A percentile compares a stretch with the other conserved stretches of the same genome.
phyloP scores from a whole-genome alignment of 108 stramenopile genomes.

The Cyclotella cryptica region DNA sequence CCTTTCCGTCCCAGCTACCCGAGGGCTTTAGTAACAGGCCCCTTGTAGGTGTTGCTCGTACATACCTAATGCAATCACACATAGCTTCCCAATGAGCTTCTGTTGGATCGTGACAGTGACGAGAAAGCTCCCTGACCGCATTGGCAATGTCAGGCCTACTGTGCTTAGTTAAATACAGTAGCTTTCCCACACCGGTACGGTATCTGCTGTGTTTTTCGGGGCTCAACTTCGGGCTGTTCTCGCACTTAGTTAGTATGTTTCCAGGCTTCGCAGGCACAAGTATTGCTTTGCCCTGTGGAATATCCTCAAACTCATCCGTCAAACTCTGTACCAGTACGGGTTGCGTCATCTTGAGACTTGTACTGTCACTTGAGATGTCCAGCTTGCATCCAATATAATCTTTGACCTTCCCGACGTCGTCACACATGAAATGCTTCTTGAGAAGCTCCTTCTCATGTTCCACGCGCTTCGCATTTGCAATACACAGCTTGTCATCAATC shows the following conservation, averaged over 20 bases:
- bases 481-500: not conserved
- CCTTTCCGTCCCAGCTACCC: not conserved
- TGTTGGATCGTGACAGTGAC: not conserved
- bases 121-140: not conserved
- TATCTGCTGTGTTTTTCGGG: not conserved
- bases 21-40: not conserved
- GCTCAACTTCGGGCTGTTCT: not conserved
- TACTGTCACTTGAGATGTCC: not conserved
- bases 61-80: not conserved
- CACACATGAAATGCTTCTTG: conserved; percentile 1
- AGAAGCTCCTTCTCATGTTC: not conserved
- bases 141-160: not conserved
- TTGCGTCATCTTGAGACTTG: not conserved
- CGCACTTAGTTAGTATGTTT: not conserved
- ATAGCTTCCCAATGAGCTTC: not conserved
- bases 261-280: not conserved
- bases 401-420: not conserved
- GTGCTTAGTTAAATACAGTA: not conserved
- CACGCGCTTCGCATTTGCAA: not conserved
- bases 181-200: no score
- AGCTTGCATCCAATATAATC: not conserved
- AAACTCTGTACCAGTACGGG: not conserved
- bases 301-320: not conserved
- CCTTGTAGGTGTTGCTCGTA: not conserved
- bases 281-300: not conserved